Percentiles rank a stretch among this genome's conserved stretches.
Conservation (phyloP, 192 early-diverging fungal species). For the Funneliformis mosseae region DNA sequence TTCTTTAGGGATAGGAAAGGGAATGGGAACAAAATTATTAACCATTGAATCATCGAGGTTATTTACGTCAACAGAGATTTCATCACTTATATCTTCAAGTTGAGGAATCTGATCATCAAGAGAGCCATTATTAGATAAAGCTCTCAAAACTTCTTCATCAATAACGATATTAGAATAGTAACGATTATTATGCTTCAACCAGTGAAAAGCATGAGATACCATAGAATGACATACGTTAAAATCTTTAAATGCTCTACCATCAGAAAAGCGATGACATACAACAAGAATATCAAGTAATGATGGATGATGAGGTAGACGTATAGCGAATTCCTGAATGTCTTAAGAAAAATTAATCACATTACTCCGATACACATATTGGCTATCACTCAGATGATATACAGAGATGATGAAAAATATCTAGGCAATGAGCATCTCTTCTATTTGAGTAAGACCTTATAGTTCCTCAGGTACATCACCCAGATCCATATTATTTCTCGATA, state of each 20-base stretch:
- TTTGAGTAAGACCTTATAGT: constrained; percentile 2
- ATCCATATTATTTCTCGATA: constrained; percentile 1
- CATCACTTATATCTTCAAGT: no score
- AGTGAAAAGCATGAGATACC: background rate
- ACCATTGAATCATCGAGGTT: no score
- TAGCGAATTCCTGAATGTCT: background rate
- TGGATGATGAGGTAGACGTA: background rate
- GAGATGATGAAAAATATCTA: background rate
- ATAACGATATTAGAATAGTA: constrained; percentile 16
- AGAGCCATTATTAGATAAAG: constrained; percentile 8
- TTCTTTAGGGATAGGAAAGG: no score
- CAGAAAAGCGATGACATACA: background rate
- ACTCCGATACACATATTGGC: background rate
- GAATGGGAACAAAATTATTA: no score
- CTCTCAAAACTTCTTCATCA: background rate
- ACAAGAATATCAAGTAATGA: constrained; percentile 7
- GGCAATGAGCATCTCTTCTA: constrained; percentile 14
- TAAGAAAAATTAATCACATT: constrained; percentile 22
- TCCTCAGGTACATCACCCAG: constrained; percentile 1
- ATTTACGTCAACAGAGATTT: no score
- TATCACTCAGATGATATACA: background rate
- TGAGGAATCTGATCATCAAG: background rate
- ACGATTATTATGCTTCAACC: constrained; percentile 14
- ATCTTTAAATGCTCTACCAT: background rate
- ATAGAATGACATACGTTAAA: background rate